Percentiles rank a stretch among this genome's conserved stretches.
phyloP scores from a whole-genome alignment of 2,329 filamentous ascomycete genomes.

The Phyllosticta citriasiana region DNA sequence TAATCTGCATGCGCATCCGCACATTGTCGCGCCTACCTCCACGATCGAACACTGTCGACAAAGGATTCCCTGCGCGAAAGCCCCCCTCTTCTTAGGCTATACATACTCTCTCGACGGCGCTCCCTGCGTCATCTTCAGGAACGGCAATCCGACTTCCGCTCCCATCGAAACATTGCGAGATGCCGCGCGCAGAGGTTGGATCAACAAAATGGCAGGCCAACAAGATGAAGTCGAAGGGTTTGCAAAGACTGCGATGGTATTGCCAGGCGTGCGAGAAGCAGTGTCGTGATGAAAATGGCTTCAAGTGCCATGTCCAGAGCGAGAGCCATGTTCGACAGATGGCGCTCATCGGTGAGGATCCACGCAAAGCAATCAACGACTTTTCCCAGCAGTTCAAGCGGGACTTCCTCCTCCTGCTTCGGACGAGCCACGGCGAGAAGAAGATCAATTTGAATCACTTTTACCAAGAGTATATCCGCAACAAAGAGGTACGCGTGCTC shows the following conservation, averaged over 20 bases:
- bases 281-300: conserved; percentile 78
- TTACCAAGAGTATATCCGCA: conserved; percentile 86
- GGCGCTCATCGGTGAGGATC: conserved; percentile 75
- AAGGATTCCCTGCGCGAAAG: too few species aligned
- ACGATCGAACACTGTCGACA: too few species aligned
- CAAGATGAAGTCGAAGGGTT: conserved; percentile 72
- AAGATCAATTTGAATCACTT: conserved; percentile 82
- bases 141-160: background rate
- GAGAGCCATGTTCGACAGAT: conserved; percentile 88
- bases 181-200: conserved; percentile 88
- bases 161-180: conserved; percentile 34
- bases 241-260: conserved; percentile 82
- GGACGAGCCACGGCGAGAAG: conserved; percentile 85
- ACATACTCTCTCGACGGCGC: background rate
- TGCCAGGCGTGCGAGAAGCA: conserved; percentile 71
- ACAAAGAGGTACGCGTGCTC: conserved; percentile 19
- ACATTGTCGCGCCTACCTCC: too few species aligned
- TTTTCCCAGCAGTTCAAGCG: conserved; percentile 72
- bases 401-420: conserved; percentile 68
- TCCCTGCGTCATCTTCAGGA: background rate
- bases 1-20: too few species aligned
- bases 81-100: too few species aligned
- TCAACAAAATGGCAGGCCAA: conserved; percentile 86
- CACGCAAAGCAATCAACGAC: conserved; percentile 71
- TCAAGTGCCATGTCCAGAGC: conserved; percentile 48